These are phyloP conservation scores for Suillus bovinus DNA, from an alignment of 768 basidiomycete species.

Conservation along the genomic window DNA sequence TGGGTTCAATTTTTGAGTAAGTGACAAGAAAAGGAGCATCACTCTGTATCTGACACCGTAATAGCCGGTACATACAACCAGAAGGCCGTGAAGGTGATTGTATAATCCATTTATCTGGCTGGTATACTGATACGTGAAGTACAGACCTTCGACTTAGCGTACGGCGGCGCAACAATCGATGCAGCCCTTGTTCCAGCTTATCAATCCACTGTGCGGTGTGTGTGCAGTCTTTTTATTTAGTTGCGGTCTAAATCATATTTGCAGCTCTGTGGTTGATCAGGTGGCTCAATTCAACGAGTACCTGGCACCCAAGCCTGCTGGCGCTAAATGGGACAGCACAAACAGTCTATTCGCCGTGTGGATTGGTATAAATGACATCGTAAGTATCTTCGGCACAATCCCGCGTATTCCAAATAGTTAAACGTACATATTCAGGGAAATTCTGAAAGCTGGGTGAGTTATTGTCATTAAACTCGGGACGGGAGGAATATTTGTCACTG, in stretches of 20 bases:
- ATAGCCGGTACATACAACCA: conserved; percentile 56
- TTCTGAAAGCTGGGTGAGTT: conserved; percentile 19
- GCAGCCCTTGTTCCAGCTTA: conserved; percentile 55
- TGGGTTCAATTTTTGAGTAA: conserved; percentile 58
- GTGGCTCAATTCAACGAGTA: conserved; percentile 56
- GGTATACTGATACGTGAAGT: not conserved
- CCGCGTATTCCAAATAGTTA: not conserved
- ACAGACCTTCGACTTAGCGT: conserved; percentile 66
- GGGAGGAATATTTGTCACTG: not conserved
- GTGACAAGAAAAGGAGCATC: conserved; percentile 3
- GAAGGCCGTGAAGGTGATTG: conserved; percentile 46
- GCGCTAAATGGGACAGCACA: conserved; percentile 53
- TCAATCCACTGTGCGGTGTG: conserved; percentile 48
- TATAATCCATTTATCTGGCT: not conserved
- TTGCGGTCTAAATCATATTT: conserved; percentile 2
- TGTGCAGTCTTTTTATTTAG: conserved; percentile 26
- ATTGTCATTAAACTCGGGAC: not conserved
- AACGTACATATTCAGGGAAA: conserved; percentile 6
- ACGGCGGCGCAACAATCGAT: conserved; percentile 67
- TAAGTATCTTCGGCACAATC: not conserved
- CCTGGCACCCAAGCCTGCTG: conserved; percentile 47
- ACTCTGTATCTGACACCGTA: conserved; percentile 8
- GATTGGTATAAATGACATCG: conserved; percentile 75
- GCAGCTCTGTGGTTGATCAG: conserved; percentile 46
- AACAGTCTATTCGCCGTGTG: conserved; percentile 67